Conservation (phyloP, 169 alveolate species). For the Eimeria praecox region DNA sequence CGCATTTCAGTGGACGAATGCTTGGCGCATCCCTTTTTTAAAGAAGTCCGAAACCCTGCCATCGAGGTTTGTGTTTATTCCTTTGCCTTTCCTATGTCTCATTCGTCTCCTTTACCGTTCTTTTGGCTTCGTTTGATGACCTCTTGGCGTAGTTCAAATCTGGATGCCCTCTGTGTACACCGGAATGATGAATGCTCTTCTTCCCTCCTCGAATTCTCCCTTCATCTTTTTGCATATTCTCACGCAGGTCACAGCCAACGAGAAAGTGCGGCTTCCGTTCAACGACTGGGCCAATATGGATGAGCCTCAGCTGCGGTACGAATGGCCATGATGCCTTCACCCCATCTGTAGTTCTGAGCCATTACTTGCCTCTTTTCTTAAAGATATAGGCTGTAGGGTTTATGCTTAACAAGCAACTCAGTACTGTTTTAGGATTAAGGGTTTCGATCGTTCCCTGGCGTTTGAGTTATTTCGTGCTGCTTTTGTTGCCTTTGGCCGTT, state of each 20-base stretch:
- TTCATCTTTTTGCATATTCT: neutral
- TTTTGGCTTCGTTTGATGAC: neutral
- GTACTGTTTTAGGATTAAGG: neutral
- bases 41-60: slow-evolving; percentile 90
- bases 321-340: slow-evolving; percentile 86
- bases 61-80: slow-evolving; percentile 79
- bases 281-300: slow-evolving; percentile 95
- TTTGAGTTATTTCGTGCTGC: neutral
- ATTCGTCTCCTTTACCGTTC: neutral
- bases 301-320: slow-evolving; percentile 93
- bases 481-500: neutral
- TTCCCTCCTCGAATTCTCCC: neutral
- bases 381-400: neutral
- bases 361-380: neutral
- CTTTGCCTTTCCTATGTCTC: neutral
- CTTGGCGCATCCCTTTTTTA: slow-evolving; percentile 95
- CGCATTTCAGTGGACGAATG: slow-evolving; percentile 96
- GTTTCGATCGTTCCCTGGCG: neutral
- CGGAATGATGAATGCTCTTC: neutral
- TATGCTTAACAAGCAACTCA: neutral
- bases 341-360: neutral
- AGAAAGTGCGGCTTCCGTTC: slow-evolving; percentile 89
- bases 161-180: neutral
- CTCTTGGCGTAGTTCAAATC: neutral
- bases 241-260: slow-evolving; percentile 71